These are phyloP conservation scores for Sutorius eximius DNA, from an alignment of 1,284 basidiomycete genomes.

Conservation along the genomic window DNA sequence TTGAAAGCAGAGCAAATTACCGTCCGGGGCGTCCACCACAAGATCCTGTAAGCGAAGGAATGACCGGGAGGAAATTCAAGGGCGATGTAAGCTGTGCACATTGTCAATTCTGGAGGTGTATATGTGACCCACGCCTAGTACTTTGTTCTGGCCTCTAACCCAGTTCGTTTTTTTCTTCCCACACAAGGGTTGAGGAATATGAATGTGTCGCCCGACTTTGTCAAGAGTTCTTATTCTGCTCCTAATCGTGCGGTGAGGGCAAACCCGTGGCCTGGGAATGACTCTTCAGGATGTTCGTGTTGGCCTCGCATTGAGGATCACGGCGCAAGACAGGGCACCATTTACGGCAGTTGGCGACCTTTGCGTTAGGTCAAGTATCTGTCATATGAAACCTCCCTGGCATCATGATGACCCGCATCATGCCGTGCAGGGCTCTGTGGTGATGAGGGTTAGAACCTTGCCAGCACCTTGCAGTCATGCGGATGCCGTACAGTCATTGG, in stretches of 20 bases:
- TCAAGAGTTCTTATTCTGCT: no score
- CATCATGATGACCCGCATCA: background rate
- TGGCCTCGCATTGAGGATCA: no score
- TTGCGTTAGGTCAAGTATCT: background rate
- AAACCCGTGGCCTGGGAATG: no score
- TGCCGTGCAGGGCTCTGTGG: background rate
- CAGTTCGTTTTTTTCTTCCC: background rate
- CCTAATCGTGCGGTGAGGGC: no score
- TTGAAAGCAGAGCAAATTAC: background rate
- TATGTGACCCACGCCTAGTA: background rate
- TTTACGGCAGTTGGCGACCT: background rate
- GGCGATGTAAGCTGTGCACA: background rate
- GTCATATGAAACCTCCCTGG: background rate
- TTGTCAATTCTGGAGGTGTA: background rate
- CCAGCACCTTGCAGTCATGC: background rate
- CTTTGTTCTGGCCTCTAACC: no score
- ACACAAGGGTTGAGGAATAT: background rate
- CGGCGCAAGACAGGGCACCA: background rate
- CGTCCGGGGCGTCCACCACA: background rate
- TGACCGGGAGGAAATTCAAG: background rate
- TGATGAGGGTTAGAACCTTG: background rate
- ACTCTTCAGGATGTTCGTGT: no score
- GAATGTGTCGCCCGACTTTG: no score
- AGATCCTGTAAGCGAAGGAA: background rate
- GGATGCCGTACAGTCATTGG: background rate